These are phyloP conservation scores for Colletotrichum sp. DNA, from an alignment of 2,329 filamentous ascomycete species.

Conservation along the genomic window DNA sequence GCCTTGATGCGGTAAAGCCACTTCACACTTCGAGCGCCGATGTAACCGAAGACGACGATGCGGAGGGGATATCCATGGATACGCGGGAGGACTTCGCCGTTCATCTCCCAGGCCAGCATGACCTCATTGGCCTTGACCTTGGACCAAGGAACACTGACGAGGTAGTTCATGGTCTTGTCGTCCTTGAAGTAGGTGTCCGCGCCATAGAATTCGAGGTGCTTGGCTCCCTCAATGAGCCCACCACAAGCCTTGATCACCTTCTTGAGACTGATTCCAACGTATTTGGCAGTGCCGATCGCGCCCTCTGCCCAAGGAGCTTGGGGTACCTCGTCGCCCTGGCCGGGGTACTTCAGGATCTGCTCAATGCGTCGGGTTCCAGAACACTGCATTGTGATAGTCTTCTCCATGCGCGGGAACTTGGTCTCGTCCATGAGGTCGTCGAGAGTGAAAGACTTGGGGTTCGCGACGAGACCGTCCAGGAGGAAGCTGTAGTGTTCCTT, in stretches of 20 bases:
- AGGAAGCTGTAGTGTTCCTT: constrained; percentile 56
- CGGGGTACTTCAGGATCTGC: constrained; percentile 69
- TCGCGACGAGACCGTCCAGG: constrained; percentile 66
- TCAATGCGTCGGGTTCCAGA: constrained; percentile 73
- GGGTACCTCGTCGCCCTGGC: constrained; percentile 68
- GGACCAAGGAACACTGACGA: constrained; percentile 68
- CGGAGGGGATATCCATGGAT: constrained; percentile 72
- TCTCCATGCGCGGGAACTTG: constrained; percentile 64
- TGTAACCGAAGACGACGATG: constrained; percentile 68
- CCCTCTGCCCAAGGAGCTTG: constrained; percentile 67
- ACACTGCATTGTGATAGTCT: constrained; percentile 68
- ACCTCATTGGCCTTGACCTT: constrained; percentile 74
- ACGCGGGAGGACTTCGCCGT: constrained; percentile 65
- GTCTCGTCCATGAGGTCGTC: constrained; percentile 65
- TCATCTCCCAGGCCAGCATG: constrained; percentile 75
- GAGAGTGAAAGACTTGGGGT: constrained; percentile 61
- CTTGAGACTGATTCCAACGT: constrained; percentile 69
- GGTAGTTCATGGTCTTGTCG: constrained; percentile 68
- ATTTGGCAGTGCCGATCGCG: constrained; percentile 70
- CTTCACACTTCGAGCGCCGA: constrained; percentile 69
- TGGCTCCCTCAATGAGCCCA: constrained; percentile 56
- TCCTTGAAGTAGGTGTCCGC: constrained; percentile 79
- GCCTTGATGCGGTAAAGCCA: constrained; percentile 69
- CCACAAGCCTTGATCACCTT: constrained; percentile 75
- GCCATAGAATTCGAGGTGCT: constrained; percentile 72